Conservation (phyloP, 108 stramenopile genomes). For the Fragilaria crotonensis region DNA sequence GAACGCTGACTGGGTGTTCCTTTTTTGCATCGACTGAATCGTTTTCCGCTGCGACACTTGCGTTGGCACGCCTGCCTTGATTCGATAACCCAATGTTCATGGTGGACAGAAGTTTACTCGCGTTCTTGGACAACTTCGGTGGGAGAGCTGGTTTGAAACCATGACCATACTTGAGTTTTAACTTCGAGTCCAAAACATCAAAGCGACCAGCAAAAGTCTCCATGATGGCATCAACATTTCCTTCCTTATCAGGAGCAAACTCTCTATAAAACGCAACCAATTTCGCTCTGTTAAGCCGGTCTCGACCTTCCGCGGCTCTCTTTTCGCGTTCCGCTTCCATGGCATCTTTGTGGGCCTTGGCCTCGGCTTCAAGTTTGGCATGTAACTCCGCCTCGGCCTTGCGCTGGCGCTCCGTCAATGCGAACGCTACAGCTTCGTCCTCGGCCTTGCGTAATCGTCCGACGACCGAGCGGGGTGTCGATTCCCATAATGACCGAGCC, state of each 20-base stretch:
- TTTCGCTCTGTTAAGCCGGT: conserved; percentile 54
- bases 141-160: conserved; percentile 70
- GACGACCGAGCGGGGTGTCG: conserved; percentile 59
- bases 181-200: conserved; percentile 64
- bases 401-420: conserved; percentile 38
- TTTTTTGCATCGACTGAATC: not conserved
- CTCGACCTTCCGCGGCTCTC: conserved; percentile 51
- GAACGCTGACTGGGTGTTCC: conserved; percentile 39
- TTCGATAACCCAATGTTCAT: conserved; percentile 4
- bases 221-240: conserved; percentile 69
- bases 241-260: conserved; percentile 66
- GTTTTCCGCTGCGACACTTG: not conserved
- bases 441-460: conserved; percentile 44
- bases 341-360: conserved; percentile 50
- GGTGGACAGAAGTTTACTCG: conserved; percentile 30
- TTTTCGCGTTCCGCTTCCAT: conserved; percentile 50
- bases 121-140: conserved; percentile 32
- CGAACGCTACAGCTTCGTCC: conserved; percentile 53
- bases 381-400: conserved; percentile 43
- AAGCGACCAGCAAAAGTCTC: conserved; percentile 64
- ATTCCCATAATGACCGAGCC: conserved; percentile 43
- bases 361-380: conserved; percentile 52
- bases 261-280: conserved; percentile 74
- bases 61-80: not conserved
- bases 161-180: conserved; percentile 70